A percentile compares a stretch with the other conserved stretches of the same genome.
Evolutionary conservation across 2,329 filamentous ascomycete genomes (phyloP).

Genomic region (Dactylonectria estremocensis): DNA sequence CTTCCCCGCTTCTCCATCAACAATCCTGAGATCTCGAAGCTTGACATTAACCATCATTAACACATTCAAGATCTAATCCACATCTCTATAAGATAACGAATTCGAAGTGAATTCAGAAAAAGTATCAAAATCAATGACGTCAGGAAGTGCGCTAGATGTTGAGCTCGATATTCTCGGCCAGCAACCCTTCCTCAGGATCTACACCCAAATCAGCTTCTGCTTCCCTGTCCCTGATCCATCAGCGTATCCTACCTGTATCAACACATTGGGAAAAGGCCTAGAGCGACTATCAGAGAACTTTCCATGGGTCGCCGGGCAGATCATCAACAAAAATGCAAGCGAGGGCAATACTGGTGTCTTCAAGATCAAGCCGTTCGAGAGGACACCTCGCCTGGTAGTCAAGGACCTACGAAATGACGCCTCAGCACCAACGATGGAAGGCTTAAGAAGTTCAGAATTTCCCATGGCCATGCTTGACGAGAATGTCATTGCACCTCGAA

Average conservation of each 20-base stretch:
- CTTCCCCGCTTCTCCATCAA: neutral
- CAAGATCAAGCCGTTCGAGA: conserved; percentile 56
- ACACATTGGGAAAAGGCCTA: conserved; percentile 55
- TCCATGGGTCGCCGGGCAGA: conserved; percentile 64
- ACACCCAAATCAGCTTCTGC: conserved; percentile 62
- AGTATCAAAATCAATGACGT: neutral
- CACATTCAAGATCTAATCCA: neutral
- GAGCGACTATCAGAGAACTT: conserved; percentile 56
- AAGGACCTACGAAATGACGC: conserved; percentile 59
- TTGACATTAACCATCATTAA: neutral
- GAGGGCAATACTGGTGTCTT: conserved; percentile 52
- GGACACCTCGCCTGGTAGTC: conserved; percentile 55
- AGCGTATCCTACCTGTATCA: conserved; percentile 46
- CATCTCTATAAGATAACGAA: neutral
- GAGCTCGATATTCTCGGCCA: conserved; percentile 61
- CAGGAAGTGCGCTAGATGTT: conserved; percentile 33
- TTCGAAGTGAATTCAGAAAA: conserved; percentile 11
- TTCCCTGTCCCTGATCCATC: conserved; percentile 52
- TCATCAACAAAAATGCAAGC: conserved; percentile 51
- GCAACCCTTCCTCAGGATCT: conserved; percentile 58
- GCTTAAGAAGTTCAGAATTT: conserved; percentile 56
- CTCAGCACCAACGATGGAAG: conserved; percentile 55
- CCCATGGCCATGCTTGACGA: conserved; percentile 66
- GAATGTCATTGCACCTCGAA: conserved; percentile 57
- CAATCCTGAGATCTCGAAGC: neutral